These are phyloP conservation scores for Aspergillus arachidicola DNA, from an alignment of 2,329 filamentous ascomycete species.

Conservation along the genomic window DNA sequence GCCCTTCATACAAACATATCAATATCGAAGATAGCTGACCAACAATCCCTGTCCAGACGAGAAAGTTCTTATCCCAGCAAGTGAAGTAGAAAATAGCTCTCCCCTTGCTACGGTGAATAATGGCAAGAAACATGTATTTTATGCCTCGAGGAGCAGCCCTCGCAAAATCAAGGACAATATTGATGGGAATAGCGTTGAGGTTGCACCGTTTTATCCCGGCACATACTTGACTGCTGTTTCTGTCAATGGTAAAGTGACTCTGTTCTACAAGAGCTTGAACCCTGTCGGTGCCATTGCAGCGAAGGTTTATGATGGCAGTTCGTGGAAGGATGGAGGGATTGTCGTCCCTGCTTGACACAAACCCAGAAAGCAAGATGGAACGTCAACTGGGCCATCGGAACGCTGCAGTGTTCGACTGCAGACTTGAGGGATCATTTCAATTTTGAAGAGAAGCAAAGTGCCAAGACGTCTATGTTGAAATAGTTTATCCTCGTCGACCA, in stretches of 20 bases:
- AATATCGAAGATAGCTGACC: not conserved
- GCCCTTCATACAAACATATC: not conserved
- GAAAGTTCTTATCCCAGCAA: not conserved
- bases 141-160: not conserved
- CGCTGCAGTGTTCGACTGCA: not conserved
- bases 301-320: constrained; percentile 2
- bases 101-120: not conserved
- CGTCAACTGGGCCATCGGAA: not conserved
- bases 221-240: not conserved
- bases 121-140: not conserved
- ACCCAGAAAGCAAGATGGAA: not conserved
- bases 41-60: not conserved
- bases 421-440: not conserved
- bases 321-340: not conserved
- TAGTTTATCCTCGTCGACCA: too few species aligned
- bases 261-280: constrained; percentile 1
- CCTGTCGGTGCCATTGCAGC: not conserved
- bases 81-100: constrained; percentile 1
- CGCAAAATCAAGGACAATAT: not conserved
- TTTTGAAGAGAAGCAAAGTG: not conserved
- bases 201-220: constrained; percentile 2
- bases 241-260: not conserved
- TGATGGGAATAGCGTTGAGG: not conserved
- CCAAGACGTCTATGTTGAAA: too few species aligned
- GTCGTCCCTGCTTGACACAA: not conserved